These are phyloP conservation scores for Buddleja alternifolia DNA, from an alignment of 257 asterid species.

Conservation along the genomic window DNA sequence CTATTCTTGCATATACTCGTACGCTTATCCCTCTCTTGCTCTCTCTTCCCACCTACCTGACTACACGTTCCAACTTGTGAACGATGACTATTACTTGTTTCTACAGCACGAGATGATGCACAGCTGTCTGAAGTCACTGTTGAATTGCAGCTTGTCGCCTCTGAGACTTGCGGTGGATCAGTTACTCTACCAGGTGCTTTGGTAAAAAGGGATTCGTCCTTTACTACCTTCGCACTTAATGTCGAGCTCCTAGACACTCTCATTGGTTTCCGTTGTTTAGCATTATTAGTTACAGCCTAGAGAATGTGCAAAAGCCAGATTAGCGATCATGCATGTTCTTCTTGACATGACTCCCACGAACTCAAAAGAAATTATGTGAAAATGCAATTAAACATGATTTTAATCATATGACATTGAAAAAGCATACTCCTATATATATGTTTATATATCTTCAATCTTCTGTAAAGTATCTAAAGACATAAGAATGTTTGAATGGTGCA, in stretches of 20 bases:
- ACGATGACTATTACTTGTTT: constrained; percentile 16
- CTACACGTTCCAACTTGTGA: constrained; percentile 15
- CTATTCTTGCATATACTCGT: constrained; percentile 13
- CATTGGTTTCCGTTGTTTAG: constrained; percentile 34
- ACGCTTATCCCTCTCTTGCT: constrained; percentile 33
- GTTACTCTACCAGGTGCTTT: constrained; percentile 1
- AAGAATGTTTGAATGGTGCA: not conserved
- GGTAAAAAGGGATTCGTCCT: constrained; percentile 8
- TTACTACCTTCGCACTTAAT: constrained; percentile 21
- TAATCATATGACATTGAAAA: too few relatives aligned
- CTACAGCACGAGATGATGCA: constrained; percentile 35
- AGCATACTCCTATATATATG: too few relatives aligned
- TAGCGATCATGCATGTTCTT: too few relatives aligned
- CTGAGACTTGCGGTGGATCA: constrained; percentile 27
- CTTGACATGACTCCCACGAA: too few relatives aligned
- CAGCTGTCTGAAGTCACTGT: constrained; percentile 37
- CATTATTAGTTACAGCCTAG: constrained; percentile 40
- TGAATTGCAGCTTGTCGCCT: constrained; percentile 33
- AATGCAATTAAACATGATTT: too few relatives aligned
- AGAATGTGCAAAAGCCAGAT: constrained; percentile 18
- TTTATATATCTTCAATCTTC: not conserved
- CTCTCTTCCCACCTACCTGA: constrained; percentile 23
- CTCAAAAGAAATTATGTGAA: too few relatives aligned
- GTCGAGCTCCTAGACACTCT: constrained; percentile 31
- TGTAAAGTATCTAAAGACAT: not conserved